Percentiles rank a stretch among this genome's conserved stretches.
Conservation (phyloP, 2,329 filamentous ascomycete species). For the Amauroascus niger region DNA sequence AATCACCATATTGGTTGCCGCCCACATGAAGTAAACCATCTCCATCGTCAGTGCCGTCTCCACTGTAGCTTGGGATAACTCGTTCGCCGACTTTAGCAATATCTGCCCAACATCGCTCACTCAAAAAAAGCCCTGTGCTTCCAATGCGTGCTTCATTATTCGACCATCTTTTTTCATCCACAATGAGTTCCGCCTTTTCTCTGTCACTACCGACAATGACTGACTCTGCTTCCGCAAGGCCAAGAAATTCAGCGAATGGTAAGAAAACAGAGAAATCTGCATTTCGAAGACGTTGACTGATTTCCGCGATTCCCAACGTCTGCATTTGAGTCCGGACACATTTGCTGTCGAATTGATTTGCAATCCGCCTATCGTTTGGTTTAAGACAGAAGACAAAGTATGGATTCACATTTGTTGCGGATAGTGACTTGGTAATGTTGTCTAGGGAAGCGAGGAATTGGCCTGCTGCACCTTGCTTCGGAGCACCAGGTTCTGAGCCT, state of each 20-base stretch:
- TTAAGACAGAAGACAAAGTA: constrained; percentile 98
- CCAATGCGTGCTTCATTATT: constrained; percentile 83
- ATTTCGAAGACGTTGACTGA: constrained; percentile 82
- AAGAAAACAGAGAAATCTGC: constrained; percentile 94
- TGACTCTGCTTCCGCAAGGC: constrained; percentile 72
- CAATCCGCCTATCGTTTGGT: constrained; percentile 91
- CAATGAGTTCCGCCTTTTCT: constrained; percentile 82
- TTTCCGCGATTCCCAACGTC: constrained; percentile 91
- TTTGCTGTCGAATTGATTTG: constrained; percentile 98
- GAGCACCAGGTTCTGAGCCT: constrained; percentile 30
- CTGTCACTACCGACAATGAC: constrained; percentile 83
- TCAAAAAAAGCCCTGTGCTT: constrained; percentile 88
- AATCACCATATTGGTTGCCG: constrained; percentile 37
- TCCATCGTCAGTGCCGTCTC: constrained; percentile 48
- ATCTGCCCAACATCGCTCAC: constrained; percentile 91
- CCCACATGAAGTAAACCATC: constrained; percentile 51
- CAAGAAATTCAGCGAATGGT: constrained; percentile 90
- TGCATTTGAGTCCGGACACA: constrained; percentile 92
- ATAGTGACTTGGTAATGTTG: constrained; percentile 80
- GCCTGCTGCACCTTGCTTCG: constrained; percentile 73
- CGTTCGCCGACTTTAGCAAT: constrained; percentile 64
- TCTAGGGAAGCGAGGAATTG: constrained; percentile 86
- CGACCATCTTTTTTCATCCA: constrained; percentile 88
- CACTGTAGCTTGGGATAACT: constrained; percentile 49
- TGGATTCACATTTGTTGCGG: constrained; percentile 71